Evolutionary conservation across 495 filamentous ascomycete species (phyloP).

Genomic region (Chaetomium cochliodes): DNA sequence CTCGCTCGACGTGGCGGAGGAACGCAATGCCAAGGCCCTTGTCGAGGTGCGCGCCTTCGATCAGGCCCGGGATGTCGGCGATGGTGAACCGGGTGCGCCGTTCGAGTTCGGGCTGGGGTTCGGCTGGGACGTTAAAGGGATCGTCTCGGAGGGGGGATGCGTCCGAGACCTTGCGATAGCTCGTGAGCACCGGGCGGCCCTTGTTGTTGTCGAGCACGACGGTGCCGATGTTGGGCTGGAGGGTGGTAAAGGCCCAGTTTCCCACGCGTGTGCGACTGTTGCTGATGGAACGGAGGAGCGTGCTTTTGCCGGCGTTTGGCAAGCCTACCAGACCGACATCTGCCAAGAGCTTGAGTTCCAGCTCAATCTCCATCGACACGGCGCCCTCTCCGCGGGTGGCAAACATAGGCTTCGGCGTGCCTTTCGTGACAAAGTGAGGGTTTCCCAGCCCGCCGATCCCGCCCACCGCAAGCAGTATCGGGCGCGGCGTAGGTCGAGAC

Average conservation of each 20-base stretch:
- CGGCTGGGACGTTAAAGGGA: conserved; percentile 34
- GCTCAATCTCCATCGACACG: conserved; percentile 72
- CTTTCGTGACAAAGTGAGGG: conserved; percentile 78
- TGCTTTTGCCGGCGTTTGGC: conserved; percentile 95
- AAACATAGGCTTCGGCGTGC: conserved; percentile 71
- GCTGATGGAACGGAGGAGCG: conserved; percentile 80
- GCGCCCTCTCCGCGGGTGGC: conserved; percentile 83
- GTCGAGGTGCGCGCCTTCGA: conserved; percentile 87
- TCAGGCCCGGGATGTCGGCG: conserved; percentile 91
- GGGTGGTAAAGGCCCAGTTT: conserved; percentile 94
- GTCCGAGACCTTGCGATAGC: conserved; percentile 24
- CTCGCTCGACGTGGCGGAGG: conserved; percentile 89
- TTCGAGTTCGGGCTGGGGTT: conserved; percentile 41
- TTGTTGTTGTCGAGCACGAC: conserved; percentile 82
- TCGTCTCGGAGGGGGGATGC: conserved; percentile 42
- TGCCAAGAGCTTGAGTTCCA: conserved; percentile 92
- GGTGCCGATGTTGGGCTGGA: conserved; percentile 91
- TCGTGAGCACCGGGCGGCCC: conserved; percentile 54
- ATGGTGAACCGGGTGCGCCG: conserved; percentile 79
- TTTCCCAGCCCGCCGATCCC: conserved; percentile 89
- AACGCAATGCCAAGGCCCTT: conserved; percentile 90
- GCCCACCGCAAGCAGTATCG: conserved; percentile 86
- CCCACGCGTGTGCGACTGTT: conserved; percentile 85
- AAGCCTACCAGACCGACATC: conserved; percentile 93
- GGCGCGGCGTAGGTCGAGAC: conserved; percentile 72